These are phyloP conservation scores for Thraustochytrium sp. DNA, from an alignment of 352 stramenopile genomes.

Conservation along the genomic window DNA sequence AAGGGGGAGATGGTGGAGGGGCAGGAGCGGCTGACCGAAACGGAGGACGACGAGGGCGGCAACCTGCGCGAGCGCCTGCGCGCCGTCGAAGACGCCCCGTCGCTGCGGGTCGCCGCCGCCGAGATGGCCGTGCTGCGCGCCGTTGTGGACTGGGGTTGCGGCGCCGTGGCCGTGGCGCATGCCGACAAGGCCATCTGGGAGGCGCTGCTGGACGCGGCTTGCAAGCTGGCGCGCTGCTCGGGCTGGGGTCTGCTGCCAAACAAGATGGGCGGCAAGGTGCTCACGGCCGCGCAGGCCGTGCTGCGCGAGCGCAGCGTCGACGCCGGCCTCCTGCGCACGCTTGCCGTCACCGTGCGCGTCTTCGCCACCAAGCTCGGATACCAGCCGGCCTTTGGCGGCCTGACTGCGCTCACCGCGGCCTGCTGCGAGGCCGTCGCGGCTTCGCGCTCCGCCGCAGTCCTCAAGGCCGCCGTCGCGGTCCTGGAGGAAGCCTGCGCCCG, in stretches of 20 bases:
- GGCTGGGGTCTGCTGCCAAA: neutral
- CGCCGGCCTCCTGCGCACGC: neutral
- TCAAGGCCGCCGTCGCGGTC: neutral
- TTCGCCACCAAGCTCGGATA: neutral
- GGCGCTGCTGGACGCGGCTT: neutral
- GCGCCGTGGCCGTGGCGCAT: neutral
- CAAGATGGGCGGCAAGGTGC: neutral
- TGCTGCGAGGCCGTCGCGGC: neutral
- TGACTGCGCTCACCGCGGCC: neutral
- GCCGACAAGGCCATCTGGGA: neutral
- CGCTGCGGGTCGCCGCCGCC: neutral
- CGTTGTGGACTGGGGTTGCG: constrained; percentile 2
- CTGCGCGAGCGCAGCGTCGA: neutral
- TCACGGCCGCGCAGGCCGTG: neutral
- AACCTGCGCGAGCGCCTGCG: neutral
- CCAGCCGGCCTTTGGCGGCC: neutral
- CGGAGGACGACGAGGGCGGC: neutral
- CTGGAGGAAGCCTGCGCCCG: neutral
- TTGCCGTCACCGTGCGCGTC: neutral
- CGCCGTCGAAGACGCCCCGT: neutral
- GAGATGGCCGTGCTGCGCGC: neutral
- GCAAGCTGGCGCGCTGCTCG: neutral
- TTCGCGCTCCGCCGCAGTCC: neutral
- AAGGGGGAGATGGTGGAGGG: no score
- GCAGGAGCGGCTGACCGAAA: no score